A percentile compares a stretch with the other conserved stretches of the same genome.
These are phyloP conservation scores for Bruguiera hainesii DNA, from an alignment of 441 rosid species.

Conservation along the genomic window DNA sequence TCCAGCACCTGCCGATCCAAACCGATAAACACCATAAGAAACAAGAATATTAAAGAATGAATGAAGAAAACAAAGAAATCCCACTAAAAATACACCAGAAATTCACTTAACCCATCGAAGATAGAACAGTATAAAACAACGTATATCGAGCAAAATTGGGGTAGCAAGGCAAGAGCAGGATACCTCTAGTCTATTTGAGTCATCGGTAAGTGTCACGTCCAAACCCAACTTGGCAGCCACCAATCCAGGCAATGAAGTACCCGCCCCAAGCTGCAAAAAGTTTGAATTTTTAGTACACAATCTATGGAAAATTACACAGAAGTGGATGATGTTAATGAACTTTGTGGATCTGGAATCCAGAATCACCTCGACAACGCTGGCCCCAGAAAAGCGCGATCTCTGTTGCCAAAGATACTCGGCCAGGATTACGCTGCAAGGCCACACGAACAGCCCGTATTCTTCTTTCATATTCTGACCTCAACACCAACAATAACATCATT, in stretches of 20 bases:
- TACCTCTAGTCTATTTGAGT: conserved; percentile 58
- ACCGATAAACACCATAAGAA: not conserved
- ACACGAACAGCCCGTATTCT: conserved; percentile 76
- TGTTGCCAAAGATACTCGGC: conserved; percentile 40
- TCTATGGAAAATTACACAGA: not conserved
- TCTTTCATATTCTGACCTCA: conserved; percentile 65
- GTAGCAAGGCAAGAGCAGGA: not conserved
- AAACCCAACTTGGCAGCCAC: conserved; percentile 77
- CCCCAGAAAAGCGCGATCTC: conserved; percentile 46
- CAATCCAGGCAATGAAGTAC: conserved; percentile 83
- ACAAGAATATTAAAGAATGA: not conserved
- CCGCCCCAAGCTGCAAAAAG: conserved; percentile 67
- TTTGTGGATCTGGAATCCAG: not conserved
- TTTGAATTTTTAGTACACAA: not conserved
- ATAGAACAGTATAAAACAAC: not conserved
- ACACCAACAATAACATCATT: not conserved
- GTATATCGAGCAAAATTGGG: not conserved
- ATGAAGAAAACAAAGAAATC: not conserved
- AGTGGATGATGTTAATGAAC: not conserved
- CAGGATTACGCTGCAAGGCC: conserved; percentile 64
- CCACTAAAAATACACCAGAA: conserved; percentile 5
- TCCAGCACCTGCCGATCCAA: conserved; percentile 61
- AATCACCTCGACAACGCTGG: conserved; percentile 44
- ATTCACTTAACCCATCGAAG: not conserved
- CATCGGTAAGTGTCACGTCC: conserved; percentile 66